Base-by-base conservation (phyloP, 495 filamentous ascomycete species). In the Penicillium maclennaniae region DNA sequence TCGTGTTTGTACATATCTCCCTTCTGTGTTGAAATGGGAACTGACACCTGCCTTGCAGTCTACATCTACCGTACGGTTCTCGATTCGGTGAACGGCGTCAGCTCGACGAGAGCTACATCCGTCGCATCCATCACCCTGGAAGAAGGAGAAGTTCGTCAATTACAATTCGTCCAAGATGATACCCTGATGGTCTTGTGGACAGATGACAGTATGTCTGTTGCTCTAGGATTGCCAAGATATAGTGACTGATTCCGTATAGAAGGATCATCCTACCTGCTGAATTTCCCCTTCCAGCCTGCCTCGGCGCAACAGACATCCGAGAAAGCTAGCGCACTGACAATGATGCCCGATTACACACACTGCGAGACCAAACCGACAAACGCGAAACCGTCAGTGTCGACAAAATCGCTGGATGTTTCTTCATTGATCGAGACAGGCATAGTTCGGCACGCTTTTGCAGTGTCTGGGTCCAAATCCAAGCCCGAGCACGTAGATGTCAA, bases 131-230 rank as follows among this genome's bases (percentile, higher is more conserved):
- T 84, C 9, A 61, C 69, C 38, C 51, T 82, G 16, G 56, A 70
- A 17, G 51, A 69, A 27, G 77, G 75, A 17, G 64, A 68, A 27
- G 62, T 85, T 37, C 68, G 69, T 20, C 80, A 84, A 60, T 46
- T 82, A 12, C 74, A 81, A 63, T 83, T 85, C 45, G 71, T 82
- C 16, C 73, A 80, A 38, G 80, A 84, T 45, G 61, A 76, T 41
- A 72, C 69, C 3, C 50, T 84, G 23, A 76, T 81, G 57, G 25
- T 83, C 9, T 66, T 84, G n/a, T 75, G 77, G 56, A 49, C 66
- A 12, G 61, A 71, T 25, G 50, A 63, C 41, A 63, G 80, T 82
- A 69, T 51, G 65, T 56, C n/a, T 31, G 15, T 1, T 17, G 7
- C 27, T 14, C 21, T 23, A 6, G 7, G 15, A 31, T 64, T 38